phyloP scores from a whole-genome alignment of 768 basidiomycete genomes.

The Fibroporia radiculosa region DNA sequence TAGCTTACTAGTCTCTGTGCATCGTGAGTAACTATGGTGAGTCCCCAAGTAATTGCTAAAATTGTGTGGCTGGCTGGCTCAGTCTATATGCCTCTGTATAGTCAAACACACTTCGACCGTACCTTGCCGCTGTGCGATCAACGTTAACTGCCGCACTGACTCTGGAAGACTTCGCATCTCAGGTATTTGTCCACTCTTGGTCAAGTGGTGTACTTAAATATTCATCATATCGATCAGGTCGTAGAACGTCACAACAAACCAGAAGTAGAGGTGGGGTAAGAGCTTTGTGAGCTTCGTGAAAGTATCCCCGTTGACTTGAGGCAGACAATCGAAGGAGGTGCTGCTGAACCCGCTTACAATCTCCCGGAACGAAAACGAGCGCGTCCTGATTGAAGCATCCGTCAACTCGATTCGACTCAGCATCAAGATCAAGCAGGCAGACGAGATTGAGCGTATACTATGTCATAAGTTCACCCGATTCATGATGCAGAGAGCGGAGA shows the following conservation, averaged over 20 bases:
- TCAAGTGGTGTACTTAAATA: constrained; percentile 2
- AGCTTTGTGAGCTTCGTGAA: neutral
- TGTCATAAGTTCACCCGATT: constrained; percentile 98
- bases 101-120: constrained; percentile 95
- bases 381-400: constrained; percentile 93
- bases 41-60: constrained; percentile 5
- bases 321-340: constrained; percentile 87
- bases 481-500: constrained; percentile 98
- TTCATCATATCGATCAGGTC: constrained; percentile 43
- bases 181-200: constrained; percentile 41
- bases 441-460: constrained; percentile 95
- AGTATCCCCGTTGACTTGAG: neutral
- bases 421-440: constrained; percentile 99
- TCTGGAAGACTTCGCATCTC: constrained; percentile 95
- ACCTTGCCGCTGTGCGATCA: constrained; percentile 91
- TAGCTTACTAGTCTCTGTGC: constrained; percentile 7
- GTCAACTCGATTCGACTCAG: constrained; percentile 95
- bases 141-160: constrained; percentile 97
- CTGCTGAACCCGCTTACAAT: constrained; percentile 90
- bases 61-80: too few species aligned
- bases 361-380: constrained; percentile 95
- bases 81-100: constrained; percentile 27
- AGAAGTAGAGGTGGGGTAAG: constrained; percentile 82
- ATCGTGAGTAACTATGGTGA: constrained; percentile 11
- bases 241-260: constrained; percentile 98